These are phyloP conservation scores for Microstroma glucosiphilum DNA, from an alignment of 1,284 basidiomycete genomes.

Conservation along the genomic window DNA sequence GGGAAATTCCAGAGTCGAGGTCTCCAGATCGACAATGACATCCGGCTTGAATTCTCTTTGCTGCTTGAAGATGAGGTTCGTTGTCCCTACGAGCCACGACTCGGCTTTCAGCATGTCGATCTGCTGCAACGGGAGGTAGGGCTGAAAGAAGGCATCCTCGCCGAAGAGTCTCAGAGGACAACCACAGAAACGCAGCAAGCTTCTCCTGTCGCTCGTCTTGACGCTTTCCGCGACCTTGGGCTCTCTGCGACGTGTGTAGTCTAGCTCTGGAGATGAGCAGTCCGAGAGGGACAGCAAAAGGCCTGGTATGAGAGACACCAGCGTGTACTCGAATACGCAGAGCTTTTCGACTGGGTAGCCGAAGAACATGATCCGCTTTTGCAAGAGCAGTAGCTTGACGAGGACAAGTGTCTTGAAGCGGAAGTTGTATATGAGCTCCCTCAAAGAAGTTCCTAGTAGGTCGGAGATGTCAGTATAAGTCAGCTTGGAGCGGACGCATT, in stretches of 20 bases:
- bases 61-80: constrained; percentile 91
- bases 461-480: background rate
- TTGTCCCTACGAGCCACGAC: constrained; percentile 76
- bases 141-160: constrained; percentile 90
- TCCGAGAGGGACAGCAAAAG: constrained; percentile 83
- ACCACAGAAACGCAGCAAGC: constrained; percentile 83
- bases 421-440: constrained; percentile 89
- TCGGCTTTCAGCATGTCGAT: constrained; percentile 77
- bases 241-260: constrained; percentile 43
- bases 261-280: constrained; percentile 79
- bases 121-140: constrained; percentile 92
- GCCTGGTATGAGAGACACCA: constrained; percentile 60
- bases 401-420: constrained; percentile 84
- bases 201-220: constrained; percentile 80
- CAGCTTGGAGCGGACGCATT: background rate
- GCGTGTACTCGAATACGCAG: constrained; percentile 94
- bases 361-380: constrained; percentile 63
- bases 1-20: constrained; percentile 35
- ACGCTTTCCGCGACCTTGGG: constrained; percentile 58
- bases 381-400: constrained; percentile 88
- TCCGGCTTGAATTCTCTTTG: constrained; percentile 77
- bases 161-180: constrained; percentile 68
- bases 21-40: constrained; percentile 67
- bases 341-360: constrained; percentile 89
- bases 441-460: constrained; percentile 69